Conservation (phyloP, 2,329 filamentous ascomycete species). For the Alternaria sp. region DNA sequence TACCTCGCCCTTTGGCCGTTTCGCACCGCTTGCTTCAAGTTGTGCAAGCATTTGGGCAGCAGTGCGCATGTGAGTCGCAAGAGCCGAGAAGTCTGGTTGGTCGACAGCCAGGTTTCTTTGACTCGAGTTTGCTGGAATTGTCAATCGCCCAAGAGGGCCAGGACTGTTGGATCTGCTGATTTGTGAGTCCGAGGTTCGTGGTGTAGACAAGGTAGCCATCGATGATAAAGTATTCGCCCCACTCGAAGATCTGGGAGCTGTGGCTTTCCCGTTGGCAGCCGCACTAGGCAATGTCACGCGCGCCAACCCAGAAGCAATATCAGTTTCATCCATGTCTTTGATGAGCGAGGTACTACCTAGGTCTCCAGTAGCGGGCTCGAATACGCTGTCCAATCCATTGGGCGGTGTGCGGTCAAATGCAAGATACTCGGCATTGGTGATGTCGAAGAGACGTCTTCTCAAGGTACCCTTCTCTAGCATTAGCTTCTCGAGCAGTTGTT, state of each 20-base stretch:
- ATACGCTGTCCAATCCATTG: slow-evolving; percentile 72
- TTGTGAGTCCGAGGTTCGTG: slow-evolving; percentile 73
- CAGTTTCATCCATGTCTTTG: slow-evolving; percentile 62
- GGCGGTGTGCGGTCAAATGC: slow-evolving; percentile 56
- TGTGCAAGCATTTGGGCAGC: slow-evolving; percentile 88
- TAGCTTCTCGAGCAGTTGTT: slow-evolving; percentile 68
- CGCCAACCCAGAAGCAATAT: slow-evolving; percentile 44
- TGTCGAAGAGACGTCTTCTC: slow-evolving; percentile 61
- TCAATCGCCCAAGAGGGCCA: slow-evolving; percentile 67
- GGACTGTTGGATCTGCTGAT: slow-evolving; percentile 75
- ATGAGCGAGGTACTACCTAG: slow-evolving; percentile 76
- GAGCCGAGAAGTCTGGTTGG: slow-evolving; percentile 80
- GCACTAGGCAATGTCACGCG: slow-evolving; percentile 40
- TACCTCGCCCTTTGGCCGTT: slow-evolving; percentile 80
- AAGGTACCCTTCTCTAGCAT: slow-evolving; percentile 71
- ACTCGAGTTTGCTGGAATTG: slow-evolving; percentile 59
- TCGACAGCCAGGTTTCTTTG: slow-evolving; percentile 66
- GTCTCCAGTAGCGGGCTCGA: slow-evolving; percentile 82
- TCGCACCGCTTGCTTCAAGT: slow-evolving; percentile 79
- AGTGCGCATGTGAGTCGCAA: slow-evolving; percentile 87
- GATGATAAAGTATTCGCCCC: slow-evolving; percentile 68
- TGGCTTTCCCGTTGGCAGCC: slow-evolving; percentile 35
- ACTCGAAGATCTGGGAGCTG: slow-evolving; percentile 66
- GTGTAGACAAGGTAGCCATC: slow-evolving; percentile 68
- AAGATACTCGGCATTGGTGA: slow-evolving; percentile 68